Conservation (phyloP, 73 alveolate species). For the Paramecium sonneborni region DNA sequence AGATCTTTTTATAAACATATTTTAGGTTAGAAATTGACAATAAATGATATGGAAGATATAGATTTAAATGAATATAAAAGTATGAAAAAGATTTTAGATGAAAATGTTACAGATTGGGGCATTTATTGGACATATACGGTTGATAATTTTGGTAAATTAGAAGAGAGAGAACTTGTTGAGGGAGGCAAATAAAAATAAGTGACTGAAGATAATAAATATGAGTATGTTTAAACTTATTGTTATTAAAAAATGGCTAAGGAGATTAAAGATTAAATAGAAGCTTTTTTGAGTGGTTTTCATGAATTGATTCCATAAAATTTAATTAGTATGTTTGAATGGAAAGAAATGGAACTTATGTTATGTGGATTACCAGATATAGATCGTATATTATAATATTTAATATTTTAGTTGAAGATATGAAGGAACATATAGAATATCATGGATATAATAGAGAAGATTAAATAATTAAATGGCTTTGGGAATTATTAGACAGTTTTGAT, state of each 20-base stretch:
- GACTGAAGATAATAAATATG: slow-evolving; percentile 86
- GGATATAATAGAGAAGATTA: slow-evolving; percentile 88
- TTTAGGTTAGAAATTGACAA: slow-evolving; percentile 91
- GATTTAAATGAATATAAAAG: slow-evolving; percentile 94
- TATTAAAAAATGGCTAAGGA: slow-evolving; percentile 73
- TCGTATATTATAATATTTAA: neutral
- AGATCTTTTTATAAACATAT: slow-evolving; percentile 97
- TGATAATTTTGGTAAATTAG: slow-evolving; percentile 90
- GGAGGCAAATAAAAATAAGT: slow-evolving; percentile 90
- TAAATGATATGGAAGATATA: slow-evolving; percentile 98
- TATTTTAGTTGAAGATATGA: slow-evolving; percentile 91
- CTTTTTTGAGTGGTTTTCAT: slow-evolving; percentile 96
- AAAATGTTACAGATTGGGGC: slow-evolving; percentile 72
- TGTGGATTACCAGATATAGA: slow-evolving; percentile 95
- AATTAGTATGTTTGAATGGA: slow-evolving; percentile 82
- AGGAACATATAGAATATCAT: slow-evolving; percentile 93
- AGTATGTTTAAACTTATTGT: slow-evolving; percentile 55
- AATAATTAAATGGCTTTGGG: slow-evolving; percentile 95
- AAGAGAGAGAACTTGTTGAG: slow-evolving; percentile 85
- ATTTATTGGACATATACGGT: slow-evolving; percentile 67
- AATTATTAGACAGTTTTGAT: slow-evolving; percentile 89
- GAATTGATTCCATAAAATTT: slow-evolving; percentile 96
- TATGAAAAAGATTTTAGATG: slow-evolving; percentile 89
- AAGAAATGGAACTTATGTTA: slow-evolving; percentile 95
- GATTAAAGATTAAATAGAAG: slow-evolving; percentile 77